Evolutionary conservation across 345 rosid genomes (phyloP).

Genomic region (Lepidium sativum): DNA sequence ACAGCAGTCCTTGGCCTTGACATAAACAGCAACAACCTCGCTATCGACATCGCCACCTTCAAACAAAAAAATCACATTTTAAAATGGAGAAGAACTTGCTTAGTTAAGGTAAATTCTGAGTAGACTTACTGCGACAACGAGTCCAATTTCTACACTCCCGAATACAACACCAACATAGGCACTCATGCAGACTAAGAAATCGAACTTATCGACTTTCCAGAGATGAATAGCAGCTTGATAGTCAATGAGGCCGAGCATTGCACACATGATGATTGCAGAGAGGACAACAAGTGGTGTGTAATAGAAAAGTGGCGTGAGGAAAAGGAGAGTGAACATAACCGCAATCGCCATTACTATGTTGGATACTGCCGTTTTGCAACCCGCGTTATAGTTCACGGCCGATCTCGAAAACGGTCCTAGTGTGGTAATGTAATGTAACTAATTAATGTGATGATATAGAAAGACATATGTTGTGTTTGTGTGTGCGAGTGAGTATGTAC

Average conservation of each 20-base stretch:
- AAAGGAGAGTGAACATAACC: conserved; percentile 71
- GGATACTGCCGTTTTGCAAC: conserved; percentile 80
- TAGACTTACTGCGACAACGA: conserved; percentile 53
- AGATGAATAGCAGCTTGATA: conserved; percentile 77
- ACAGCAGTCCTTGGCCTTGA: conserved; percentile 71
- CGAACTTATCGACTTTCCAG: conserved; percentile 80
- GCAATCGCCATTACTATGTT: conserved; percentile 91
- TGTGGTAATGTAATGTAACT: background rate
- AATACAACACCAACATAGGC: conserved; percentile 85
- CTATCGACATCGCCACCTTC: conserved; percentile 64
- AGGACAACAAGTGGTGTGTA: conserved; percentile 94
- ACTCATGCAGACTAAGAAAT: conserved; percentile 66
- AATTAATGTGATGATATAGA: background rate
- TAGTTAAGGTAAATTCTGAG: background rate
- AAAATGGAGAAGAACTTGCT: background rate
- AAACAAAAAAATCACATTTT: background rate
- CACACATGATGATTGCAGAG: conserved; percentile 65
- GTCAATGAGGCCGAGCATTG: conserved; percentile 94
- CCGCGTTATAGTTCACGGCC: conserved; percentile 91
- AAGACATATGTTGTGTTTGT: background rate
- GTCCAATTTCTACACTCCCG: conserved; percentile 74
- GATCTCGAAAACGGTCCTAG: conserved; percentile 92
- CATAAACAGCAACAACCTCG: conserved; percentile 57
- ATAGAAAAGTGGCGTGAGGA: conserved; percentile 76
- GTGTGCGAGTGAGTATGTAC: conserved; percentile 21